Percentiles rank a stretch among this genome's conserved stretches.
These are phyloP conservation scores for Pythium vanterpoolii DNA, from an alignment of 352 stramenopile species.

Conservation along the genomic window DNA sequence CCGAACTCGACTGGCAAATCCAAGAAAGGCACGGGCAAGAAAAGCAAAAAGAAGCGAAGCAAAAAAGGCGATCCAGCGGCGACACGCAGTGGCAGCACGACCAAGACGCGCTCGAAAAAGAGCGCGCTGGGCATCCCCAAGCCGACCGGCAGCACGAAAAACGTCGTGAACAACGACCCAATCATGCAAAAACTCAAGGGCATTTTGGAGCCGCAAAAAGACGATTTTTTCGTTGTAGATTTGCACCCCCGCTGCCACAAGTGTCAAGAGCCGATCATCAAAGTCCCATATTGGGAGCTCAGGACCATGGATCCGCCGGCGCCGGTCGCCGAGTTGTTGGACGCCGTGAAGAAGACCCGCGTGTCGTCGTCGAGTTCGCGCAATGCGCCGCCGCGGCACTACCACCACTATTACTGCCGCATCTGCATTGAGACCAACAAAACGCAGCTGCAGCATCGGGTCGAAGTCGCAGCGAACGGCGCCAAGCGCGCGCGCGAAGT, in stretches of 20 bases:
- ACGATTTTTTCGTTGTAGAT: constrained; percentile 98
- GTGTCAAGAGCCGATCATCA: constrained; percentile 81
- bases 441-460: constrained; percentile 66
- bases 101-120: constrained; percentile 71
- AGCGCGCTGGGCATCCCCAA: constrained; percentile 32
- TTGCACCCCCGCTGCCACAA: constrained; percentile 90
- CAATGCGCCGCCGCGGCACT: constrained; percentile 70
- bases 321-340: constrained; percentile 76
- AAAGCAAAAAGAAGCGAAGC: constrained; percentile 79
- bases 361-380: constrained; percentile 57
- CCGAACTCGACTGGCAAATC: constrained; percentile 16
- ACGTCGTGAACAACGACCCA: constrained; percentile 86
- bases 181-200: constrained; percentile 98
- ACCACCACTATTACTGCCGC: constrained; percentile 80
- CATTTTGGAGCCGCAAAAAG: constrained; percentile 98
- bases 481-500: constrained; percentile 67
- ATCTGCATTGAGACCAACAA: constrained; percentile 74
- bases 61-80: constrained; percentile 60
- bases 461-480: constrained; percentile 61
- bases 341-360: constrained; percentile 71
- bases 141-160: constrained; percentile 55
- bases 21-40: constrained; percentile 31
- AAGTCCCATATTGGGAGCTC: constrained; percentile 80
- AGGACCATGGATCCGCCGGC: constrained; percentile 59
- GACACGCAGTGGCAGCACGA: constrained; percentile 53